Evolutionary conservation across 352 stramenopile species (phyloP).

Genomic region (Pythium plurisporium): DNA sequence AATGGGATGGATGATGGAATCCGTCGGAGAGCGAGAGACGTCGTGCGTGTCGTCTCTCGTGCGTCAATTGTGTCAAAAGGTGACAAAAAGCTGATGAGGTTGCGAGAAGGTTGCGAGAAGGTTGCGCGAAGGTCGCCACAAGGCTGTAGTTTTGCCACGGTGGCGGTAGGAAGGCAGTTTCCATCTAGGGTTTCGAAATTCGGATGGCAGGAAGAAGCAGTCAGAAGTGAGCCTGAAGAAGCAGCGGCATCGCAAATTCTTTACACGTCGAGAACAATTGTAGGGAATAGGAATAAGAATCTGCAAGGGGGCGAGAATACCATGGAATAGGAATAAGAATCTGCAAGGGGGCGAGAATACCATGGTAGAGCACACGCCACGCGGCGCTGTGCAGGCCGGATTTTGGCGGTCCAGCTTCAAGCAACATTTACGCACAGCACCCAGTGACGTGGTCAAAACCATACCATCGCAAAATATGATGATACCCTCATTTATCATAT

Average conservation of each 20-base stretch:
- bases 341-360: no score
- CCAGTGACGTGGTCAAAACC: slow-evolving; percentile 2
- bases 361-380: no score
- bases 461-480: not conserved
- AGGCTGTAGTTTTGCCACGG: no score
- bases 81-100: slow-evolving; percentile 13
- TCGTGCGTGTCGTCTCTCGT: slow-evolving; percentile 3
- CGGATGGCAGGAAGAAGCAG: not conserved
- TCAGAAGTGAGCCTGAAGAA: not conserved
- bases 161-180: no score
- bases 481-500: not conserved
- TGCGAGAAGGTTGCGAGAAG: slow-evolving; percentile 19
- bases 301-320: no score
- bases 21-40: not conserved
- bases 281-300: not conserved
- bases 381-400: not conserved
- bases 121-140: not conserved
- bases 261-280: no score
- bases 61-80: not conserved
- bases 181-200: not conserved
- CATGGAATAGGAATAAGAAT: not conserved
- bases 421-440: slow-evolving; percentile 4
- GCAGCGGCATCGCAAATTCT: no score
- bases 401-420: slow-evolving; percentile 16
- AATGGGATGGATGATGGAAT: not conserved